phyloP scores from a whole-genome alignment of 306 rosid genomes.

The Vicia villosa region DNA sequence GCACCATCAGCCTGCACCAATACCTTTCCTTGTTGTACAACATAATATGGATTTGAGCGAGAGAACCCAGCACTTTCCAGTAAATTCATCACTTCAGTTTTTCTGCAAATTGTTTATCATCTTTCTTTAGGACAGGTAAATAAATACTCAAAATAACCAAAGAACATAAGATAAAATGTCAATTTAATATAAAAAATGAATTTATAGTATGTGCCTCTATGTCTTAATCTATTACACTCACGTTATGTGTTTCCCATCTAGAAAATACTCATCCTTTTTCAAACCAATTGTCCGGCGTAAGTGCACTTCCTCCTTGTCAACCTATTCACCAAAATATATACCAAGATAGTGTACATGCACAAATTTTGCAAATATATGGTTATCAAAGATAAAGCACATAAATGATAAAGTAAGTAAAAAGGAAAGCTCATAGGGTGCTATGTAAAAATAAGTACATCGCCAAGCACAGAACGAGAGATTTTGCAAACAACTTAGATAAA shows the following conservation, averaged over 20 bases:
- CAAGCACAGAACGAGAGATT: not conserved
- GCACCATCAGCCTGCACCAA: slow-evolving; percentile 15
- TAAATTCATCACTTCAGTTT: slow-evolving; percentile 98
- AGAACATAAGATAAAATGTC: slow-evolving; percentile 8
- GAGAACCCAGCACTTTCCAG: slow-evolving; percentile 99
- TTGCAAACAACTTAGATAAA: slow-evolving; percentile 28
- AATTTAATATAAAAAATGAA: not conserved
- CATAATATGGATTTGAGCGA: slow-evolving; percentile 98
- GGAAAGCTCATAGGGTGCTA: not conserved
- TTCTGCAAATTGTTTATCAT: slow-evolving; percentile 52
- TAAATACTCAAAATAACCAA: slow-evolving; percentile 16
- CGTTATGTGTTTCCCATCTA: slow-evolving; percentile 98
- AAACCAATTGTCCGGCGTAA: slow-evolving; percentile 85
- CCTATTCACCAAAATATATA: slow-evolving; percentile 51
- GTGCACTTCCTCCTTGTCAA: slow-evolving; percentile 97
- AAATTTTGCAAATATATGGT: slow-evolving; percentile 12
- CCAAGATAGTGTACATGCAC: slow-evolving; percentile 20
- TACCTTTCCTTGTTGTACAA: slow-evolving; percentile 99
- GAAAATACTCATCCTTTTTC: slow-evolving; percentile 92
- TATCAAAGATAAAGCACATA: slow-evolving; percentile 13
- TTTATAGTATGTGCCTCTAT: not conserved
- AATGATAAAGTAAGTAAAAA: slow-evolving; percentile 8
- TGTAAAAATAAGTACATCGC: slow-evolving; percentile 4
- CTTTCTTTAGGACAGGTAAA: slow-evolving; percentile 13
- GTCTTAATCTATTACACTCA: slow-evolving; percentile 49